Evolutionary conservation across 2,329 filamentous ascomycete species (phyloP).

Genomic region (Aspergillus ibericus): DNA sequence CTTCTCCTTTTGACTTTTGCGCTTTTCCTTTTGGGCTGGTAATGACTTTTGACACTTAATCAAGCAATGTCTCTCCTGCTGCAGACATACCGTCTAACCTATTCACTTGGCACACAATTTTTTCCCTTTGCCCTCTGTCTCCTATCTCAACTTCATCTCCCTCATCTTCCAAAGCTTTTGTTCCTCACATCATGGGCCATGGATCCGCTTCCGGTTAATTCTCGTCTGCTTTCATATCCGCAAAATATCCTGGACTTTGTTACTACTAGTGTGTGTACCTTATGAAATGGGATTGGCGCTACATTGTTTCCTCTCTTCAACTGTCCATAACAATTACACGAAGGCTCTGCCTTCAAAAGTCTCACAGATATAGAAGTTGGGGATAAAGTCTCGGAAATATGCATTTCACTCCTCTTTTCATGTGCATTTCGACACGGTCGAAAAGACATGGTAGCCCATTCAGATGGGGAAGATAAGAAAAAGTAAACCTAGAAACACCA

Average conservation of each 20-base stretch:
- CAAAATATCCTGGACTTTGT: conserved; percentile 1
- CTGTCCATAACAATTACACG: too few species aligned
- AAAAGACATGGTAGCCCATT: neutral
- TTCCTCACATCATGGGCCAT: neutral
- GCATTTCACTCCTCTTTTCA: neutral
- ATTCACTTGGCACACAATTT: neutral
- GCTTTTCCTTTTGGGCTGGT: neutral
- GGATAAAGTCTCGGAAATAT: too few species aligned
- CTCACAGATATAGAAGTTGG: too few species aligned
- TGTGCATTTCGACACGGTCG: neutral
- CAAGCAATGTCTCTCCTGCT: neutral
- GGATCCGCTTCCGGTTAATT: neutral
- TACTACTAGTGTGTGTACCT: neutral
- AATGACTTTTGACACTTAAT: neutral
- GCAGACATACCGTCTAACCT: neutral
- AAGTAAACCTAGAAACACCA: conserved; percentile 2
- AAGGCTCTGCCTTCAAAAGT: neutral
- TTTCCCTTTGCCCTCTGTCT: neutral
- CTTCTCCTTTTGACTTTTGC: neutral
- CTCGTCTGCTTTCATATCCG: neutral
- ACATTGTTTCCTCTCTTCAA: neutral
- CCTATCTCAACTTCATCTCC: neutral
- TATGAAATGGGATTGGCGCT: neutral
- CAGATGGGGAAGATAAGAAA: neutral
- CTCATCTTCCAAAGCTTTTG: neutral